phyloP scores from a whole-genome alignment of 2,329 filamentous ascomycete species.

The Beauveria bassiana region DNA sequence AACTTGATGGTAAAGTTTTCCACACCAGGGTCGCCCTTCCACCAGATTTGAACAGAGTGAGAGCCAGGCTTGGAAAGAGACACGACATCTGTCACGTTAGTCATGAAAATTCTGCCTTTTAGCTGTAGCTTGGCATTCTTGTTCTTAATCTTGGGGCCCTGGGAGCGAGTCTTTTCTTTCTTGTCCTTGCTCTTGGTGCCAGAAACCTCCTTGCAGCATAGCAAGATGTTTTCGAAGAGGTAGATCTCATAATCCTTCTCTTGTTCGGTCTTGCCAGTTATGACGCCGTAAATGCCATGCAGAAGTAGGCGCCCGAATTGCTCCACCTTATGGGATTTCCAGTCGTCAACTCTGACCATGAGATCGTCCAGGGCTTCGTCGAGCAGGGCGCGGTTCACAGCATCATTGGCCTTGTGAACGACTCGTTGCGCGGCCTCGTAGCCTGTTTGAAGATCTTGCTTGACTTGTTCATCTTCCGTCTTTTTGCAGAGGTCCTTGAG shows the following conservation, averaged over 20 bases:
- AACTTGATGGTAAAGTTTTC: constrained; percentile 97
- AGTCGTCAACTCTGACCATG: constrained; percentile 79
- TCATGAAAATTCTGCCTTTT: constrained; percentile 98
- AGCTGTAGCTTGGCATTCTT: constrained; percentile 80
- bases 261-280: constrained; percentile 82
- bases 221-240: constrained; percentile 87
- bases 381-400: constrained; percentile 80
- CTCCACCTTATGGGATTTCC: constrained; percentile 87
- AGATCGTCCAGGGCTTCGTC: constrained; percentile 79
- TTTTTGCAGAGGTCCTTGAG: constrained; percentile 87
- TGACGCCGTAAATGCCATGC: constrained; percentile 83
- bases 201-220: constrained; percentile 94
- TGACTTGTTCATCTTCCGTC: constrained; percentile 63
- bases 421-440: constrained; percentile 78
- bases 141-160: constrained; percentile 48
- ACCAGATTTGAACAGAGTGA: constrained; percentile 95
- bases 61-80: constrained; percentile 81
- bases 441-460: constrained; percentile 65
- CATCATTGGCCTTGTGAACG: constrained; percentile 78
- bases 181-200: constrained; percentile 78
- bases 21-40: constrained; percentile 92
- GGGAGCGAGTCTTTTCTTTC: constrained; percentile 53
- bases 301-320: constrained; percentile 85
- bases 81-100: constrained; percentile 93
- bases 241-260: constrained; percentile 99